Conservation (phyloP, 2,329 filamentous ascomycete genomes). For the Neofusicoccum laricinum region DNA sequence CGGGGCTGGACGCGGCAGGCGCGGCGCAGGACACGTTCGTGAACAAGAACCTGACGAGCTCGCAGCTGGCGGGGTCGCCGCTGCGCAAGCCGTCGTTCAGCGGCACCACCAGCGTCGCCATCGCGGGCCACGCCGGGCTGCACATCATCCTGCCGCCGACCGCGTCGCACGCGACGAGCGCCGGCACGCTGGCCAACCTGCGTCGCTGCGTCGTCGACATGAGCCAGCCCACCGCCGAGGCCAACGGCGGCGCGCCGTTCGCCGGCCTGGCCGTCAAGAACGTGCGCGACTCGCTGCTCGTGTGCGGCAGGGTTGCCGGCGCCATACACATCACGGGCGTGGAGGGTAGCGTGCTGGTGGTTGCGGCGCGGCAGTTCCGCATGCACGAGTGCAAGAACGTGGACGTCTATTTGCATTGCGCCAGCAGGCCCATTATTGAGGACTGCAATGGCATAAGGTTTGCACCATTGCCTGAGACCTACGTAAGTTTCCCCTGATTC, state of each 20-base stretch:
- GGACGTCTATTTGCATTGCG: slow-evolving; percentile 77
- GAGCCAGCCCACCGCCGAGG: slow-evolving; percentile 54
- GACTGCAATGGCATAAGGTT: slow-evolving; percentile 78
- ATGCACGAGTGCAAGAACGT: slow-evolving; percentile 85
- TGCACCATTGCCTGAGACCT: slow-evolving; percentile 62
- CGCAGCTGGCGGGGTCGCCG: slow-evolving; percentile 19
- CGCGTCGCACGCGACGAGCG: slow-evolving; percentile 67
- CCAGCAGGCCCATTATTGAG: slow-evolving; percentile 89
- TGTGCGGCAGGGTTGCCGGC: slow-evolving; percentile 76
- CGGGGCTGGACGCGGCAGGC: slow-evolving; percentile 30
- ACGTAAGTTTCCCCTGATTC: background rate
- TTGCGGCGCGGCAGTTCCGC: slow-evolving; percentile 74
- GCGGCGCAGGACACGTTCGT: slow-evolving; percentile 21
- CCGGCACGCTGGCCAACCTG: slow-evolving; percentile 70
- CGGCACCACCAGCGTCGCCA: slow-evolving; percentile 57
- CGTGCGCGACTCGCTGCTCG: slow-evolving; percentile 67
- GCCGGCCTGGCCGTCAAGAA: slow-evolving; percentile 68
- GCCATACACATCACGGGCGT: slow-evolving; percentile 80
- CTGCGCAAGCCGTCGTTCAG: slow-evolving; percentile 53
- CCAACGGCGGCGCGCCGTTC: slow-evolving; percentile 45
- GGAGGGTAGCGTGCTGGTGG: slow-evolving; percentile 69
- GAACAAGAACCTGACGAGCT: slow-evolving; percentile 16
- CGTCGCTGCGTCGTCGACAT: slow-evolving; percentile 75
- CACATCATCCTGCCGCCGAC: slow-evolving; percentile 76
- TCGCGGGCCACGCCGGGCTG: slow-evolving; percentile 64